phyloP scores from a whole-genome alignment of 306 rosid species.

The Astragalus membranaceus region DNA sequence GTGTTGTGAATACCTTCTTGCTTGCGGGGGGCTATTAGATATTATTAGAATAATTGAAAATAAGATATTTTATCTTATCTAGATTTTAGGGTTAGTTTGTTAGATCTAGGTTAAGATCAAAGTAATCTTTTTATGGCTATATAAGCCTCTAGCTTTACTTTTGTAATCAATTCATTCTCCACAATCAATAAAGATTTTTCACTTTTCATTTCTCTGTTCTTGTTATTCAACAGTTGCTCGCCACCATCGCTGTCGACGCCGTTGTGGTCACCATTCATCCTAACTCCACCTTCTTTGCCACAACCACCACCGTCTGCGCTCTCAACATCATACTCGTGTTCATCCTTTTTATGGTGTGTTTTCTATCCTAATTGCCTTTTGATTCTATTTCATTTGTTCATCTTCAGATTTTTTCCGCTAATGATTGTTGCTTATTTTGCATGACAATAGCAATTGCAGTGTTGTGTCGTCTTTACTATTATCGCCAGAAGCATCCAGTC shows the following conservation, averaged over 20 bases:
- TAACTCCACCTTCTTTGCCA: constrained; percentile 50
- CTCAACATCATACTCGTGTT: constrained; percentile 70
- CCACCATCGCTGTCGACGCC: constrained; percentile 69
- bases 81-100: too few relatives aligned
- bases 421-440: neutral
- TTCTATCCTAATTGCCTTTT: neutral
- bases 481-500: constrained; percentile 83
- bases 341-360: constrained; percentile 55
- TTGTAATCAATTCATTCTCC: too few relatives aligned
- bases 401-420: neutral
- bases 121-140: too few relatives aligned
- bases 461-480: constrained; percentile 58
- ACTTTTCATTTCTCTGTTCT: too few relatives aligned
- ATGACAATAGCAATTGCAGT: constrained; percentile 30
- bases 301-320: constrained; percentile 55
- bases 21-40: too few relatives aligned
- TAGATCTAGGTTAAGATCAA: too few relatives aligned
- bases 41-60: too few relatives aligned
- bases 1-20: too few relatives aligned
- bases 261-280: constrained; percentile 63
- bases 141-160: too few relatives aligned
- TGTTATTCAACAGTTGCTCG: too few relatives aligned
- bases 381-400: neutral
- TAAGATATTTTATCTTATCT: too few relatives aligned
- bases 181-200: too few relatives aligned